Base-by-base conservation (phyloP, 495 filamentous ascomycete genomes). In the Xylaria palmicola region DNA sequence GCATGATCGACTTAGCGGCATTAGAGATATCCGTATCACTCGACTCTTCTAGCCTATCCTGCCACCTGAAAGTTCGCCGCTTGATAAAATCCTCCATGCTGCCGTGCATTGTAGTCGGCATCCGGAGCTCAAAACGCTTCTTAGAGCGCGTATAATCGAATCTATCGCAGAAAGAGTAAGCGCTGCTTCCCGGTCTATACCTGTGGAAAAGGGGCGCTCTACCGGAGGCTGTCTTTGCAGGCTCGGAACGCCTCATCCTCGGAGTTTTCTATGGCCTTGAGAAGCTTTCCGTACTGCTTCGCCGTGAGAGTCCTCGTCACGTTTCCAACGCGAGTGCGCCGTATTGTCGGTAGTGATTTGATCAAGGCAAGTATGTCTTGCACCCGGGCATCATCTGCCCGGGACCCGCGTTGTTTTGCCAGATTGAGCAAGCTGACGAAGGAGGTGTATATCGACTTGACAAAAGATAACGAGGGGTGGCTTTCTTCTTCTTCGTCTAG, bases 401-500 rank as follows among this genome's bases (percentile, higher is more conserved):
- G 27, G 39, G 24, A 43, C 24, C 26, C 22, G 26, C 13, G 13
- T 41, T 55, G 52, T 30, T 55, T 55, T 43, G 37, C 52, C 52
- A 55, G 36, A 55, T 55, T 55, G 52, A 55, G 52, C 13, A 55
- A 41, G 37, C 52, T 43, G 22, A 55, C 5, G 6, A 55, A 4
- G 0, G 36, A 30, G 22, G n/a, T 20, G 24, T 29, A 43, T 20
- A 43, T 17, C 36, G 22, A 30, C 43, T 41, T 55, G 2, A 55
- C n/a, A 30, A 43, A 3, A 3, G 36, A 55, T 39, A 55, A 3
- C 22, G 36, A 29, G 1, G 24, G 29, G 6, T 22, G 3, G 12
- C 5, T 19, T 7, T 55, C 34, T 40, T 55, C 34, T 40, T 55
- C 36, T 20, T 19, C 19, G 15, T 55, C 15, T 9, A 30, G 1